Percentiles rank a stretch among this genome's conserved stretches.
These are phyloP conservation scores for Boletus huronensis DNA, from an alignment of 768 basidiomycete species.

Conservation along the genomic window DNA sequence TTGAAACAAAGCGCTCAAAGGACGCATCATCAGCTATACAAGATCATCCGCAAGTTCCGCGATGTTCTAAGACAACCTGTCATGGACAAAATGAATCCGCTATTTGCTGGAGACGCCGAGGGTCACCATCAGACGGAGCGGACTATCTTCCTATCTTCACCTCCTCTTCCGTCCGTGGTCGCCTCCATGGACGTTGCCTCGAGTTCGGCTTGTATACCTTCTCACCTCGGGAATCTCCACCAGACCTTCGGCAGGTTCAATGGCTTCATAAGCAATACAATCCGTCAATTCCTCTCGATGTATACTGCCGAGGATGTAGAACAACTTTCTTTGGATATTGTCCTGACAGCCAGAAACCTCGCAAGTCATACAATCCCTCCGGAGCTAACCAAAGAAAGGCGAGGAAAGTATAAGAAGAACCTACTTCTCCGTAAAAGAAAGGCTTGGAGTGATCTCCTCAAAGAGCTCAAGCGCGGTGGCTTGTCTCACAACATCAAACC, in stretches of 20 bases:
- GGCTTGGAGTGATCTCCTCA: conserved; percentile 87
- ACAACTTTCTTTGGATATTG: conserved; percentile 58
- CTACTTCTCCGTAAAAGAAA: conserved; percentile 80
- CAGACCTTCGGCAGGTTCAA: conserved; percentile 52
- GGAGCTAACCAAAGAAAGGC: conserved; percentile 45
- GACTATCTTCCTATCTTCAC: background rate
- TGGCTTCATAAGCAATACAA: conserved; percentile 38
- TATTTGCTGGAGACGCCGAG: conserved; percentile 38
- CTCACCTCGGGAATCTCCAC: conserved; percentile 47
- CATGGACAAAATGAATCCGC: conserved; percentile 36
- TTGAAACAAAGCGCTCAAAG: conserved; percentile 86
- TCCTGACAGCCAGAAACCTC: conserved; percentile 57
- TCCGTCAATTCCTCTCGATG: conserved; percentile 42
- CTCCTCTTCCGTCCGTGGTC: background rate
- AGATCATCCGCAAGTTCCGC: conserved; percentile 88
- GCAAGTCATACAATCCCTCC: conserved; percentile 42
- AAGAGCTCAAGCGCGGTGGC: conserved; percentile 80
- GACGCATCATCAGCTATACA: conserved; percentile 90
- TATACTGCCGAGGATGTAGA: conserved; percentile 46
- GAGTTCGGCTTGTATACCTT: conserved; percentile 11
- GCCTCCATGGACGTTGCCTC: background rate
- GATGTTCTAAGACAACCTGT: conserved; percentile 78
- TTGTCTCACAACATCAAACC: conserved; percentile 70
- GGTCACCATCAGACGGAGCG: conserved; percentile 11
- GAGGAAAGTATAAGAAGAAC: conserved; percentile 64